These are phyloP conservation scores for Nothophytophthora sp. DNA, from an alignment of 352 stramenopile species.

Conservation along the genomic window DNA sequence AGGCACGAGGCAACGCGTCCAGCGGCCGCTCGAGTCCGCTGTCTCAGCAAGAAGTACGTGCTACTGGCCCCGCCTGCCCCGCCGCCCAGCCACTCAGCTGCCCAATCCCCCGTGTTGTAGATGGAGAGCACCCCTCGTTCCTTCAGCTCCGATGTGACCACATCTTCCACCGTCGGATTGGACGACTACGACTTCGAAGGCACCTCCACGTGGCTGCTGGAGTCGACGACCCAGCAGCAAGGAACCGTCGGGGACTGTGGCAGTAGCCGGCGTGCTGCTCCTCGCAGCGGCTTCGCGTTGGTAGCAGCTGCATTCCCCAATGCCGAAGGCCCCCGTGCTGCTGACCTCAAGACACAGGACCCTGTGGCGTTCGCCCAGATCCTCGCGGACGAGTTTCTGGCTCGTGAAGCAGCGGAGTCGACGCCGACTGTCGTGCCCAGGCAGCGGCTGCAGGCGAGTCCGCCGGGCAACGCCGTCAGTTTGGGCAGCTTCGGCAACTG, in stretches of 20 bases:
- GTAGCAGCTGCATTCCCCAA: neutral
- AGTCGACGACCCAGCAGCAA: too few relatives aligned
- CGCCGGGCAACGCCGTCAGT: conserved; percentile 27
- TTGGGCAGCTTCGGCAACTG: conserved; percentile 23
- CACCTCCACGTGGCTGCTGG: too few relatives aligned
- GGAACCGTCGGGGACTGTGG: too few relatives aligned
- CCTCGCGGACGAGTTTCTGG: conserved; percentile 30
- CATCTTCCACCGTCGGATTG: neutral
- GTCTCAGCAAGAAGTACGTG: too few relatives aligned
- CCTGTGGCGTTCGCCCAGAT: conserved; percentile 22
- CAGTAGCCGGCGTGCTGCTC: too few relatives aligned
- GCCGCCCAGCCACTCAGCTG: too few relatives aligned
- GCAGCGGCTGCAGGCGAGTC: conserved; percentile 5
- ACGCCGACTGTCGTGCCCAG: neutral
- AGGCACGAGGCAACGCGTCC: too few relatives aligned
- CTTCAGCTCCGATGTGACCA: too few relatives aligned
- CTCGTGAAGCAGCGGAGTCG: conserved; percentile 6
- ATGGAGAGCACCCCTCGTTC: too few relatives aligned
- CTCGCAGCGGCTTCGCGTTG: neutral
- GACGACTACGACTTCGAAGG: conserved; percentile 15
- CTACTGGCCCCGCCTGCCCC: too few relatives aligned
- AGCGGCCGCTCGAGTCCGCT: too few relatives aligned
- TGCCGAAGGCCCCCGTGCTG: conserved; percentile 7
- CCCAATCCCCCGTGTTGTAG: too few relatives aligned
- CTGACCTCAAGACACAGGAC: conserved; percentile 18